A percentile compares a stretch with the other conserved stretches of the same genome.
phyloP scores from a whole-genome alignment of 2,329 filamentous ascomycete genomes.

The Apiospora phragmitis region DNA sequence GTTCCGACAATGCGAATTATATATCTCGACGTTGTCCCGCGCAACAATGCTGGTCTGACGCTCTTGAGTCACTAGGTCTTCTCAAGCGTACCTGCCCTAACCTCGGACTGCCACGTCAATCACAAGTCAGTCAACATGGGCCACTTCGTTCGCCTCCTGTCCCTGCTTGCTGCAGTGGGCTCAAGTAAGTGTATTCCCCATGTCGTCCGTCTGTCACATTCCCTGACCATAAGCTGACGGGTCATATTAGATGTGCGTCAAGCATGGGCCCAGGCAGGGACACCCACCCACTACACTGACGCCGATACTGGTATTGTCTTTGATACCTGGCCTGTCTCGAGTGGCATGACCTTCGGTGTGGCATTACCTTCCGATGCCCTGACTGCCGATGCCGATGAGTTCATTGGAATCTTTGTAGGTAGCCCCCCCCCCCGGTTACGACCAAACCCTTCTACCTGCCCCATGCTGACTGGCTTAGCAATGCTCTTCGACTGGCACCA shows the following conservation, averaged over 20 bases:
- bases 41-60: background rate
- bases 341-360: constrained; percentile 54
- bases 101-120: background rate
- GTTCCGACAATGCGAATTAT: background rate
- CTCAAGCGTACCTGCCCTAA: background rate
- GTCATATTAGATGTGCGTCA: constrained; percentile 10
- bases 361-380: constrained; percentile 52
- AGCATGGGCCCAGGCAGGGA: constrained; percentile 13
- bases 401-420: constrained; percentile 49
- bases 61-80: background rate
- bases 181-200: background rate
- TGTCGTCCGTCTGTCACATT: no score
- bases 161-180: constrained; percentile 11
- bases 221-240: background rate
- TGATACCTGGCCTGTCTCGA: constrained; percentile 48
- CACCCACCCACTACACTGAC: constrained; percentile 15
- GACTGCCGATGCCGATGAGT: constrained; percentile 51
- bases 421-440: background rate
- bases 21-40: background rate
- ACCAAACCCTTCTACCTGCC: background rate
- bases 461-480: constrained; percentile 35
- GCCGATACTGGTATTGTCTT: constrained; percentile 52
- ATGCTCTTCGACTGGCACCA: constrained; percentile 44
- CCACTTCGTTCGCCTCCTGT: constrained; percentile 4
- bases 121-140: constrained; percentile 9